phyloP scores from a whole-genome alignment of 257 asterid species.

The Rauvolfia tetraphylla region DNA sequence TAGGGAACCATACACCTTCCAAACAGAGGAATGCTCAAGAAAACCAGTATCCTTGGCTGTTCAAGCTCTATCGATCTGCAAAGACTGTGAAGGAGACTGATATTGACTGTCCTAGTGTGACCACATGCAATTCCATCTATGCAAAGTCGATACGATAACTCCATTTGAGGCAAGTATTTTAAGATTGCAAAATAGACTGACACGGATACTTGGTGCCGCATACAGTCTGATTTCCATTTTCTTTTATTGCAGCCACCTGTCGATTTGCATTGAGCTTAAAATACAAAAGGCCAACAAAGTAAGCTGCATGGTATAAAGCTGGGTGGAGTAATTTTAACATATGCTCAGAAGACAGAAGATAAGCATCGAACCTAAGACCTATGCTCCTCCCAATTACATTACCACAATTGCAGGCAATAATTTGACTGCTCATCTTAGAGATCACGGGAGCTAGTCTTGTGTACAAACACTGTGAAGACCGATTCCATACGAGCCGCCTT shows the following conservation, averaged over 20 bases:
- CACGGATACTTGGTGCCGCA: neutral
- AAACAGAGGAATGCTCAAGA: slow-evolving; percentile 27
- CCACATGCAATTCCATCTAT: neutral
- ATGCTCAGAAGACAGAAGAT: neutral
- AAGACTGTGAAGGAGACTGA: slow-evolving; percentile 23
- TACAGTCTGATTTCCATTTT: neutral
- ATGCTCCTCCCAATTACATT: neutral
- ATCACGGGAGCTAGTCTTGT: too few relatives aligned
- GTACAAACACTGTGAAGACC: too few relatives aligned
- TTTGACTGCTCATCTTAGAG: neutral
- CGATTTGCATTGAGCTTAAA: neutral
- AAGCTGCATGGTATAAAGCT: neutral
- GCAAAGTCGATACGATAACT: slow-evolving; percentile 8
- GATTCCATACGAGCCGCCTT: neutral
- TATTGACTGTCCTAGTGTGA: neutral
- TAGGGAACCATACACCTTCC: neutral
- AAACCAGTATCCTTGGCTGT: slow-evolving; percentile 43
- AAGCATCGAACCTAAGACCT: neutral
- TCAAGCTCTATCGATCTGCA: slow-evolving; percentile 35
- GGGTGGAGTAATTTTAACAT: too few relatives aligned
- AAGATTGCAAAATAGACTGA: neutral
- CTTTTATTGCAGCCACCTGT: neutral
- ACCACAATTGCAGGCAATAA: neutral
- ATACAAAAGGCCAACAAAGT: neutral
- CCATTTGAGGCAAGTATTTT: slow-evolving; percentile 6